phyloP scores from a whole-genome alignment of 768 basidiomycete species.

The Leccinum disarticulatum region DNA sequence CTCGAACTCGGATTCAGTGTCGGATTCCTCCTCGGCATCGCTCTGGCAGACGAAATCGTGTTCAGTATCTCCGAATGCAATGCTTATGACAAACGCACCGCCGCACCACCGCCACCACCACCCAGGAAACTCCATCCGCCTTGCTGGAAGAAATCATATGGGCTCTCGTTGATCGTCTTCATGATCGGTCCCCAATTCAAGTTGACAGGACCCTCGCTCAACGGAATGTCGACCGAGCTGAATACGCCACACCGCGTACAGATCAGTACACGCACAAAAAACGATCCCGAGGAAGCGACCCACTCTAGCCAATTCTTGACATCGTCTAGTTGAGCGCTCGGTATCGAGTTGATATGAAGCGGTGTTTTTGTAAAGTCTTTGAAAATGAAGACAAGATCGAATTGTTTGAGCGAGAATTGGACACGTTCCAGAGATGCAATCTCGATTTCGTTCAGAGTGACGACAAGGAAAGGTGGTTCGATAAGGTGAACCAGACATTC shows the following conservation, averaged over 20 bases:
- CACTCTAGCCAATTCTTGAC: slow-evolving; percentile 99
- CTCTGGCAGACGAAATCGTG: slow-evolving; percentile 43
- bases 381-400: slow-evolving; percentile 96
- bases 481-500: slow-evolving; percentile 95
- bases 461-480: slow-evolving; percentile 93
- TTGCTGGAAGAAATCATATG: slow-evolving; percentile 91
- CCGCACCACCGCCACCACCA: slow-evolving; percentile 59
- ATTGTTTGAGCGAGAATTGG: slow-evolving; percentile 93
- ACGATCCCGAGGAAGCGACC: slow-evolving; percentile 29
- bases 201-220: slow-evolving; percentile 95
- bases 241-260: neutral
- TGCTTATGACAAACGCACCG: slow-evolving; percentile 44
- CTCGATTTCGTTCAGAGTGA: slow-evolving; percentile 93
- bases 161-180: slow-evolving; percentile 97
- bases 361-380: slow-evolving; percentile 93
- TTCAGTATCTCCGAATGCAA: slow-evolving; percentile 30
- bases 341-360: slow-evolving; percentile 96
- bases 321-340: slow-evolving; percentile 85
- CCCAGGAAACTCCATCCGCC: slow-evolving; percentile 97
- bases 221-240: slow-evolving; percentile 95
- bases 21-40: slow-evolving; percentile 61
- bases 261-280: slow-evolving; percentile 5
- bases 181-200: slow-evolving; percentile 98
- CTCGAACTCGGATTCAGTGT: slow-evolving; percentile 69
- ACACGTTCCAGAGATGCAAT: slow-evolving; percentile 96